Percentiles rank a stretch among this genome's conserved stretches.
These are phyloP conservation scores for Platanus orientalis DNA, from an alignment of 164 flowering plant genomes.

Conservation along the genomic window DNA sequence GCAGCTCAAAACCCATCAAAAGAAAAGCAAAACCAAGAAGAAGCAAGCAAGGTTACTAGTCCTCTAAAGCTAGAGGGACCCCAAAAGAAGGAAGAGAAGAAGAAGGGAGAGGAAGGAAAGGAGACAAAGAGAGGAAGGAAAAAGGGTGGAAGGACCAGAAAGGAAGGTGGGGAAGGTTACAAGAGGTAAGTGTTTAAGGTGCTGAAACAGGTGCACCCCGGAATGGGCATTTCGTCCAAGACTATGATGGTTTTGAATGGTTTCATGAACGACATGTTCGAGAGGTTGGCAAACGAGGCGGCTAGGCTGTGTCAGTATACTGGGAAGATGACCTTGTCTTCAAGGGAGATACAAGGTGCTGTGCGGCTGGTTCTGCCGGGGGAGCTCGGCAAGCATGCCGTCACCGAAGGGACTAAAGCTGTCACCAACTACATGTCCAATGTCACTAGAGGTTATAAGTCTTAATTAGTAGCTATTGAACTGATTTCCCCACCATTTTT, in stretches of 20 bases:
- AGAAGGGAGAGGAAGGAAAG: constrained; percentile 1
- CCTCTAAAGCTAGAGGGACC: neutral
- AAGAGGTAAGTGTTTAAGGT: constrained; percentile 62
- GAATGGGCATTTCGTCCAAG: constrained; percentile 46
- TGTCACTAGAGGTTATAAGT: neutral
- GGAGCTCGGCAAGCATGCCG: constrained; percentile 77
- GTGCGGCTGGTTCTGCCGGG: constrained; percentile 78
- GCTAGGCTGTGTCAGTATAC: constrained; percentile 34
- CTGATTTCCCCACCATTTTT: too few species aligned
- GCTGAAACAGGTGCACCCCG: constrained; percentile 84
- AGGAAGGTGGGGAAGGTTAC: constrained; percentile 33
- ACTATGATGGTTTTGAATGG: constrained; percentile 65
- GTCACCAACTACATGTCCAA: constrained; percentile 37
- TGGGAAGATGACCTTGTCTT: constrained; percentile 44
- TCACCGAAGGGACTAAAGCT: constrained; percentile 79
- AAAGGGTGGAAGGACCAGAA: constrained; percentile 16
- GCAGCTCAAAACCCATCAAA: neutral
- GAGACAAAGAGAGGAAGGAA: constrained; percentile 5
- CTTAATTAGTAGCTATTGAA: too few species aligned
- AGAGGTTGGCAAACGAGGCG: constrained; percentile 68
- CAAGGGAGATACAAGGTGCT: constrained; percentile 75
- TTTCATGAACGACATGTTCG: constrained; percentile 77
- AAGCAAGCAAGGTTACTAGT: neutral
- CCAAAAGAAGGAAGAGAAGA: neutral
- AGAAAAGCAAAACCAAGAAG: constrained; percentile 1